Conservation (phyloP, 163 green algal genomes). For the Chlorella variabilis region DNA sequence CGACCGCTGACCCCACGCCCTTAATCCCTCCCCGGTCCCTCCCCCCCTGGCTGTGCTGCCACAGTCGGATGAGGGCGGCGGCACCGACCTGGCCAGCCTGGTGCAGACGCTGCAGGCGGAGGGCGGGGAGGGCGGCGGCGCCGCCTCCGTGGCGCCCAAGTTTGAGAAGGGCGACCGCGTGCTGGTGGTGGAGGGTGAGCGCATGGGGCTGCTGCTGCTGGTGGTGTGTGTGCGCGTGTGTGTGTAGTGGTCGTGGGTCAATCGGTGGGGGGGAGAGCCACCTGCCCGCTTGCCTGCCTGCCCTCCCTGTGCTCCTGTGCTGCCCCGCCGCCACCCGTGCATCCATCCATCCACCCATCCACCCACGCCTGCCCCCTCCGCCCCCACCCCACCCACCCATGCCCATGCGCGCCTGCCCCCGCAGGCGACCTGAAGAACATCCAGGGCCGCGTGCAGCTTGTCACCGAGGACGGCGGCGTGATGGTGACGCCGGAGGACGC, state of each 20-base stretch:
- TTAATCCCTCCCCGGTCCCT: neutral
- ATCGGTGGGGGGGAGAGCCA: no score
- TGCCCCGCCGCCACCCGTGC: no score
- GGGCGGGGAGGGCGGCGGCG: conserved; percentile 45
- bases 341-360: conserved; percentile 39
- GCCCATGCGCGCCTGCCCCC: no score
- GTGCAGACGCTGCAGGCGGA: conserved; percentile 19
- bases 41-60: neutral
- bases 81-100: neutral
- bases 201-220: neutral
- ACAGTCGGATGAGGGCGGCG: conserved; percentile 14
- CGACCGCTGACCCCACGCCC: no score
- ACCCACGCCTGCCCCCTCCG: conserved; percentile 37
- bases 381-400: neutral
- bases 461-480: conserved; percentile 72
- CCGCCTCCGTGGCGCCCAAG: conserved; percentile 6
- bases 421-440: conserved; percentile 69
- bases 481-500: conserved; percentile 65
- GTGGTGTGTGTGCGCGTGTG: neutral
- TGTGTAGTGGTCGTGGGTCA: neutral
- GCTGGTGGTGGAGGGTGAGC: conserved; percentile 69
- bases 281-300: no score
- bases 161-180: conserved; percentile 80
- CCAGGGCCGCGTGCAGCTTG: conserved; percentile 54
- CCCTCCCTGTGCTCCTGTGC: no score